Evolutionary conservation across 1,284 basidiomycete genomes (phyloP).

Genomic region (Crucibulum parvulum): DNA sequence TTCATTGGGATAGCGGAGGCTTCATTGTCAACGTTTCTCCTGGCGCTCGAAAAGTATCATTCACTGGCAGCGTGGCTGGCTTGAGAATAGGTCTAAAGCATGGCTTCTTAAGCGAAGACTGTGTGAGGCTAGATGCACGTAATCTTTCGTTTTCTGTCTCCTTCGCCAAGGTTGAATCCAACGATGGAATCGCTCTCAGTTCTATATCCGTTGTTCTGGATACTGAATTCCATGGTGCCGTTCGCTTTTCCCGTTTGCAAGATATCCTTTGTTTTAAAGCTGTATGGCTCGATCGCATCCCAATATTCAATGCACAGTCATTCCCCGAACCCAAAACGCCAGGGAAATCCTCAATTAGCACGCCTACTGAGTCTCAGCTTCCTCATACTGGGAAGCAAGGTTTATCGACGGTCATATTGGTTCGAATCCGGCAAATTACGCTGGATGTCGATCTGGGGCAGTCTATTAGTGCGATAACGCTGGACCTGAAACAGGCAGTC

Average conservation of each 20-base stretch:
- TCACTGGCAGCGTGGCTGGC: slow-evolving; percentile 82
- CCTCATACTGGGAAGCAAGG: slow-evolving; percentile 44
- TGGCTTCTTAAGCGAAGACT: slow-evolving; percentile 82
- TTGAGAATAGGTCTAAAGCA: slow-evolving; percentile 82
- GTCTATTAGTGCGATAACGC: slow-evolving; percentile 69
- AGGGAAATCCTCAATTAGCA: slow-evolving; percentile 13
- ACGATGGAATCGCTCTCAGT: slow-evolving; percentile 47
- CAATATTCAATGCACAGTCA: slow-evolving; percentile 60
- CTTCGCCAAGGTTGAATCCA: slow-evolving; percentile 60
- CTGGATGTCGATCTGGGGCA: slow-evolving; percentile 82
- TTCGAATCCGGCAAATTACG: slow-evolving; percentile 76
- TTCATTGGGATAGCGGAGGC: slow-evolving; percentile 93
- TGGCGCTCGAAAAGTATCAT: slow-evolving; percentile 70
- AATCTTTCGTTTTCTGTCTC: slow-evolving; percentile 79
- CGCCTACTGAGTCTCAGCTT: slow-evolving; percentile 21
- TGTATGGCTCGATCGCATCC: slow-evolving; percentile 88
- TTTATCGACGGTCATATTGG: slow-evolving; percentile 64
- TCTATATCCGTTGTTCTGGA: slow-evolving; percentile 76
- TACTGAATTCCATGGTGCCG: slow-evolving; percentile 76
- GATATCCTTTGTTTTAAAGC: slow-evolving; percentile 91
- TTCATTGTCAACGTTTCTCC: slow-evolving; percentile 83
- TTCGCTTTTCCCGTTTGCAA: slow-evolving; percentile 83
- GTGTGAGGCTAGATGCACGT: slow-evolving; percentile 75
- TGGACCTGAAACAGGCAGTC: slow-evolving; percentile 68
- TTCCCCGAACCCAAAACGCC: slow-evolving; percentile 11